Evolutionary conservation across 805 yeast species (phyloP), one percentile per base, ranked within the genome.

Genomic region (Martiniozyma abietophila): DNA sequence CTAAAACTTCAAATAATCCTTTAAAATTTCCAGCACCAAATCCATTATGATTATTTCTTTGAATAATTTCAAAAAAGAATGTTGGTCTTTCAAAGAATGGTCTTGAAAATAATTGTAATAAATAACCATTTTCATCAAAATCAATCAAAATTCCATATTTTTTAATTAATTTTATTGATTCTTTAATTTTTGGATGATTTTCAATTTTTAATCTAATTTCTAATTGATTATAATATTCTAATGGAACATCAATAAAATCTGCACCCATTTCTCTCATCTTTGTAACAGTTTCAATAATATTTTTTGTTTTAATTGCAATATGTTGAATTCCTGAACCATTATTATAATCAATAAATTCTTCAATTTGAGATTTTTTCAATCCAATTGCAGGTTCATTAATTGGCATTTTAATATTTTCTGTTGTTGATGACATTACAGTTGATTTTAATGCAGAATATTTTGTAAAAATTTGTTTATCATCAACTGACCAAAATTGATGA

Each of bases 21-120:
- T 75, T 80, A 61, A 84, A 84, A 41, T 86, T 84, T 2, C 95
- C 95, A 32, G 85, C 85, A 1, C 95, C 95, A 56, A 84, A 84
- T 0, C 95, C 95, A 40, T 77, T 69, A 51, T 81, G 88, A 48
- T 81, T 79, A 46, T 68, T 64, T 40, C 95, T 67, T 56, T 84
- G 92, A 42, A 84, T 84, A 17, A 84, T 68, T 53, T 84, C 95
- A 43, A 84, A 61, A 50, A 84, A 84, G 29, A 83, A 64, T 0
- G 94, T 82, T 19, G 95, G 95, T 25, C 94, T 64, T 48, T 78
- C 88, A 41, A 71, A 69, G 12, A 81, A 50, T 0, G 94, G 89
- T 44, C 76, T 74, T 14, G 92, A 80, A 57, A 85, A 84, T 25
- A 84, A 64, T 53, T 84, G 95, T 34, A 85, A 61, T 15, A 84